These are phyloP conservation scores for Colletotrichum paranaense DNA, from an alignment of 2,329 filamentous ascomycete species.

Conservation along the genomic window DNA sequence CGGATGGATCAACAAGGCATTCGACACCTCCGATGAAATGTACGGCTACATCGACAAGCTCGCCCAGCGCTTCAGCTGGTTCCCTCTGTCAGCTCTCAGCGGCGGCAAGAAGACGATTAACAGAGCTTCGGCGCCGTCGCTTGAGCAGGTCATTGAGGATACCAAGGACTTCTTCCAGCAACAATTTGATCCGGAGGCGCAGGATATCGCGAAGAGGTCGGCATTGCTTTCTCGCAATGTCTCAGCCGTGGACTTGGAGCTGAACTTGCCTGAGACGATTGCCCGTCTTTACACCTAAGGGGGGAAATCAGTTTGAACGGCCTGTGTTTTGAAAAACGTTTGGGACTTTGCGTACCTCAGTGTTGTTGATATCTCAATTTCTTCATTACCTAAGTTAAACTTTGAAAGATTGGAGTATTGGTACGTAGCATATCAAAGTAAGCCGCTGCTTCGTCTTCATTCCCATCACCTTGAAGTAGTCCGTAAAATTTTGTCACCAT, in stretches of 20 bases:
- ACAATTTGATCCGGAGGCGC: not conserved
- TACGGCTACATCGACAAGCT: not conserved
- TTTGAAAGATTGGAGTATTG: too few species aligned
- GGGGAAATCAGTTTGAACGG: too few species aligned
- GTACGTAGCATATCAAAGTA: too few species aligned
- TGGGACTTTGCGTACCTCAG: too few species aligned
- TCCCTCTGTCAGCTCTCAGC: not conserved
- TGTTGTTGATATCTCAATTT: too few species aligned
- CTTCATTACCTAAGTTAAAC: too few species aligned
- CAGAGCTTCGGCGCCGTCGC: not conserved
- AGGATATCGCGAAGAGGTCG: not conserved
- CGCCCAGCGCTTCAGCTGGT: not conserved
- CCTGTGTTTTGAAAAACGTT: too few species aligned
- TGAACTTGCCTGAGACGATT: not conserved
- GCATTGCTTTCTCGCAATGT: not conserved
- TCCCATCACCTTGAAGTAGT: too few species aligned
- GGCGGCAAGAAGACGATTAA: not conserved
- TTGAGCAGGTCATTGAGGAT: not conserved
- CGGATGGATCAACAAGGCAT: not conserved
- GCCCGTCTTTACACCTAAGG: not conserved
- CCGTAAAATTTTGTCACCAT: too few species aligned
- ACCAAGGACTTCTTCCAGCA: not conserved
- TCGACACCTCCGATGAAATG: not conserved
- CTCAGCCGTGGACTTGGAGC: not conserved
- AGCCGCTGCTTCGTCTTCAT: too few species aligned